Evolutionary conservation across 1,139 yeast genomes (phyloP).

Genomic region (Candida freyschussii): DNA sequence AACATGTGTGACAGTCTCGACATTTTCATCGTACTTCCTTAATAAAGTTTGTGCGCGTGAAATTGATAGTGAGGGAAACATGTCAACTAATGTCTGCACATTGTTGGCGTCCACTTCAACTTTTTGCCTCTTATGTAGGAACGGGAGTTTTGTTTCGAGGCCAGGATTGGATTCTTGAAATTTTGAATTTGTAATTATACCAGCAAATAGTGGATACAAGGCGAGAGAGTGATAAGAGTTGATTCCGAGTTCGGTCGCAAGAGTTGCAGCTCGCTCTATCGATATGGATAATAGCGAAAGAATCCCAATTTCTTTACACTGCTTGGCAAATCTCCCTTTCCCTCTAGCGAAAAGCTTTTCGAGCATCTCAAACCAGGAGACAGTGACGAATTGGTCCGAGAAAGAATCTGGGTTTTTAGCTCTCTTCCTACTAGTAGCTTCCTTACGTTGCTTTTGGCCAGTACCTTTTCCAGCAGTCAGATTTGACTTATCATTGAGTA

Average conservation of each 20-base stretch:
- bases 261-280: constrained; percentile 37
- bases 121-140: constrained; percentile 7
- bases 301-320: constrained; percentile 45
- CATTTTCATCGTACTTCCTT: constrained; percentile 42
- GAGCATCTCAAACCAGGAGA: constrained; percentile 52
- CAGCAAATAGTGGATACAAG: constrained; percentile 49
- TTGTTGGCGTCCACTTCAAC: constrained; percentile 6
- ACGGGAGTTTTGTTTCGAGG: constrained; percentile 42
- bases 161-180: constrained; percentile 45
- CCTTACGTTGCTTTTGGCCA: constrained; percentile 1
- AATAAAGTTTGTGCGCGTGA: constrained; percentile 45
- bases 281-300: constrained; percentile 50
- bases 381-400: constrained; percentile 49
- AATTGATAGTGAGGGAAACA: constrained; percentile 52
- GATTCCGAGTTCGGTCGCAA: constrained; percentile 43
- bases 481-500: constrained; percentile 20
- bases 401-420: constrained; percentile 28
- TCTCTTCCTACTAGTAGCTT: constrained; percentile 3
- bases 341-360: constrained; percentile 57
- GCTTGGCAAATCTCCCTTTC: constrained; percentile 43
- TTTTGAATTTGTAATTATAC: constrained; percentile 43
- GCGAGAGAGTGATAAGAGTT: constrained; percentile 37
- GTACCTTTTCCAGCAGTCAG: not conserved
- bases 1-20: constrained; percentile 54
- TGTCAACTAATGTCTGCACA: constrained; percentile 42